Evolutionary conservation across 139 green algal genomes (phyloP).

Genomic region (Edaphochlamys debaryana): DNA sequence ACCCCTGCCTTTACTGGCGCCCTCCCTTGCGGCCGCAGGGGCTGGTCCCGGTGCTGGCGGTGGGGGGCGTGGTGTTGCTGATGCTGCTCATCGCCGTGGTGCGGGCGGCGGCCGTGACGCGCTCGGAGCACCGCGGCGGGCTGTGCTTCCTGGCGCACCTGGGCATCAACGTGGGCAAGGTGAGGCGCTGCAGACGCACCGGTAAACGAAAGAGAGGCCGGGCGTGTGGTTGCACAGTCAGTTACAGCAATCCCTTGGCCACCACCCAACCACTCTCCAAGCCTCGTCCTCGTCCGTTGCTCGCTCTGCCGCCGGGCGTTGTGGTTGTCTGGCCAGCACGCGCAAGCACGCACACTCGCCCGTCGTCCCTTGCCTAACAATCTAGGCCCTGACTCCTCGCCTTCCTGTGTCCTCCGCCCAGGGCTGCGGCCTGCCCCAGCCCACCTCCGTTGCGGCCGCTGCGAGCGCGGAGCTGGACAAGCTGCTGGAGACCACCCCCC

Average conservation of each 20-base stretch:
- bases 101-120: conserved; percentile 49
- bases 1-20: no score
- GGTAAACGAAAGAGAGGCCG: not conserved
- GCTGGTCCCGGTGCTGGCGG: conserved; percentile 47
- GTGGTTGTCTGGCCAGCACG: not conserved
- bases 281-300: no score
- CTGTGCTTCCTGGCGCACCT: conserved; percentile 67
- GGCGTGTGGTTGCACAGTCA: not conserved
- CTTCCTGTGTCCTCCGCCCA: not conserved
- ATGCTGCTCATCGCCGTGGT: conserved; percentile 55
- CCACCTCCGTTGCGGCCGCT: not conserved
- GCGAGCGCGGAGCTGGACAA: conserved; percentile 29
- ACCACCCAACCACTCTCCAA: no score
- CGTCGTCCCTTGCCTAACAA: no score
- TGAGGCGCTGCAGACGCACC: not conserved
- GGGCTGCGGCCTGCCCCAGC: not conserved
- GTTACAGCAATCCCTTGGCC: not conserved
- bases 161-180: conserved; percentile 57
- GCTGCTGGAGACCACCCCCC: conserved; percentile 36
- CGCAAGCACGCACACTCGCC: not conserved
- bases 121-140: conserved; percentile 45
- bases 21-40: not conserved
- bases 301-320: no score
- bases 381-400: no score
- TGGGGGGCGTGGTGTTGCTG: conserved; percentile 48